Evolutionary conservation across 306 rosid genomes (phyloP).

Genomic region (Vigna nakashimae): DNA sequence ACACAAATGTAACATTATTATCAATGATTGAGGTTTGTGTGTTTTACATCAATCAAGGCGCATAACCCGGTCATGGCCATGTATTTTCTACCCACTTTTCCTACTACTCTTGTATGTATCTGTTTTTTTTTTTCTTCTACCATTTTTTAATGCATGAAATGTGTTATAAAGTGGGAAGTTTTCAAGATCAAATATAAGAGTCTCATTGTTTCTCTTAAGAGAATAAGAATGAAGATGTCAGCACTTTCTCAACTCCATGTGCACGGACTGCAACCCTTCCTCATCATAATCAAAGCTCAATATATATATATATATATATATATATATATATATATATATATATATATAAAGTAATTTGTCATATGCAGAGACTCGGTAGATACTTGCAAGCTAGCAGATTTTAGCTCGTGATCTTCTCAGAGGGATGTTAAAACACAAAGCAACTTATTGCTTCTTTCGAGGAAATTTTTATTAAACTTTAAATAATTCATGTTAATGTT

Average conservation of each 20-base stretch:
- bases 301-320: neutral
- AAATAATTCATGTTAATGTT: too few relatives aligned
- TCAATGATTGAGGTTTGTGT: neutral
- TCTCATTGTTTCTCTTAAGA: neutral
- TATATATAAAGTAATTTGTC: neutral
- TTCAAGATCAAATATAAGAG: neutral
- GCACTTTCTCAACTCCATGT: conserved; percentile 15
- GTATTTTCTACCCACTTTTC: neutral
- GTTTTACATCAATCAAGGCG: conserved; percentile 44
- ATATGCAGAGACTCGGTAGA: neutral
- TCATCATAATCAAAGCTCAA: neutral
- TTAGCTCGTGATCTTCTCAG: neutral
- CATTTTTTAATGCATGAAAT: conserved; percentile 11
- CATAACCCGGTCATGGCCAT: conserved; percentile 34
- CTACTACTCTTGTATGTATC: conserved; percentile 7
- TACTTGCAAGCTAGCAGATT: too few relatives aligned
- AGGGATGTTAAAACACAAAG: neutral
- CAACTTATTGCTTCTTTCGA: neutral
- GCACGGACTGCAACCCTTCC: neutral
- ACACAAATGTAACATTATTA: neutral
- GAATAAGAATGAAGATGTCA: conserved; percentile 10
- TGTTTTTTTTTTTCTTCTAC: neutral
- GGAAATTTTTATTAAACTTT: too few relatives aligned
- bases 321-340: neutral
- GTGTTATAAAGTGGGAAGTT: neutral